phyloP scores from a whole-genome alignment of 805 yeast genomes.

The Hanseniaspora clermontiae region DNA sequence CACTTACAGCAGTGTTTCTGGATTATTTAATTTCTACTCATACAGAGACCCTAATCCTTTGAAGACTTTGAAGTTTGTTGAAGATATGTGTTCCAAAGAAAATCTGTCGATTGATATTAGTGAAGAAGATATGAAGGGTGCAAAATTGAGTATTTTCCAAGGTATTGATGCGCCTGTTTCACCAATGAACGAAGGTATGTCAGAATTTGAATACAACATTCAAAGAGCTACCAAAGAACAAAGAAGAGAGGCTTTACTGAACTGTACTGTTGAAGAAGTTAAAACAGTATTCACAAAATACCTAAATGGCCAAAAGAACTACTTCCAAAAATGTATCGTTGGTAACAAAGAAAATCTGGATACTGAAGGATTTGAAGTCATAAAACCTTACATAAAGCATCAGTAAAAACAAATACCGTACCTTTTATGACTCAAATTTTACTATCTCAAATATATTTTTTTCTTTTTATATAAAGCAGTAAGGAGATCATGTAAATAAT shows the following conservation, averaged over 20 bases:
- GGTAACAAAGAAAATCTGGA: constrained; percentile 17
- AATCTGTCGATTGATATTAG: constrained; percentile 33
- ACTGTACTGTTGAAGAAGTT: constrained; percentile 51
- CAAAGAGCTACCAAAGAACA: constrained; percentile 67
- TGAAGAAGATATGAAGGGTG: constrained; percentile 64
- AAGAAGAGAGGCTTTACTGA: constrained; percentile 63
- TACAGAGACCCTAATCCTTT: constrained; percentile 87
- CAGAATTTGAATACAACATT: constrained; percentile 52
- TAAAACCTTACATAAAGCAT: constrained; percentile 28
- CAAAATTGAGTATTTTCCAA: constrained; percentile 84
- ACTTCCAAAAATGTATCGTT: constrained; percentile 8
- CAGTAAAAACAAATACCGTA: not conserved
- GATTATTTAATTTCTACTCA: constrained; percentile 69
- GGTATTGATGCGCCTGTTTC: constrained; percentile 80
- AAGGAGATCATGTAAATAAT: not conserved
- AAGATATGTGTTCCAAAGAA: constrained; percentile 35
- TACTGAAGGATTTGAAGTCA: constrained; percentile 31
- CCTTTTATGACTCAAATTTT: too few relatives aligned
- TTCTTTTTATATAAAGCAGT: not conserved
- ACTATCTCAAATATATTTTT: too few relatives aligned
- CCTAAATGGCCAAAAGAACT: constrained; percentile 24
- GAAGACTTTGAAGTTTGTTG: constrained; percentile 51
- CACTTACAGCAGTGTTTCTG: constrained; percentile 65
- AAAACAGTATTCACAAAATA: constrained; percentile 56
- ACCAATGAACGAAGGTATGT: constrained; percentile 63